phyloP scores from a whole-genome alignment of 306 rosid genomes.

The Fragaria nilgerrensis region DNA sequence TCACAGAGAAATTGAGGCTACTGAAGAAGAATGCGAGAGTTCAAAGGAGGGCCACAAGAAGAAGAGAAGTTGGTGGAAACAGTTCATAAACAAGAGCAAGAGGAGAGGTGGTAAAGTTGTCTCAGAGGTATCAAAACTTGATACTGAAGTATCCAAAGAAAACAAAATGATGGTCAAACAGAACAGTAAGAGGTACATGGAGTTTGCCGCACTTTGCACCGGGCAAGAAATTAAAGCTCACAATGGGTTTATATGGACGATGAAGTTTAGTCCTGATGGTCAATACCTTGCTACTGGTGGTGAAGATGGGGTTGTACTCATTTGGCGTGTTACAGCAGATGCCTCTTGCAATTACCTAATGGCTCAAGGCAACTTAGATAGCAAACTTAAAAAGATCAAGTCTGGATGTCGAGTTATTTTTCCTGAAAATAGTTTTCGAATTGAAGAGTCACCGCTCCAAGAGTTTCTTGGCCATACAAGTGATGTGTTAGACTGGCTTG shows the following conservation, averaged over 20 bases:
- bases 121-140: conserved; percentile 27
- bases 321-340: conserved; percentile 57
- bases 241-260: conserved; percentile 69
- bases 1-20: conserved; percentile 29
- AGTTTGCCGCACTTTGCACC: conserved; percentile 56
- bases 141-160: conserved; percentile 8
- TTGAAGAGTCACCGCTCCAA: conserved; percentile 65
- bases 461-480: conserved; percentile 70
- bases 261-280: conserved; percentile 90
- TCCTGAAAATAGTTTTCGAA: conserved; percentile 66
- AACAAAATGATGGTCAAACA: conserved; percentile 44
- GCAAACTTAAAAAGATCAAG: conserved; percentile 36
- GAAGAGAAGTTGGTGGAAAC: conserved; percentile 58
- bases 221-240: conserved; percentile 84
- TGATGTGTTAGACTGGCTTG: conserved; percentile 90
- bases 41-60: conserved; percentile 32
- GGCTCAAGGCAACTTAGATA: conserved; percentile 27
- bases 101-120: conserved; percentile 20
- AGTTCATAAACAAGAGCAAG: conserved; percentile 33
- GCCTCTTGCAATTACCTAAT: conserved; percentile 36
- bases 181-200: conserved; percentile 57
- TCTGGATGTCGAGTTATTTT: conserved; percentile 41
- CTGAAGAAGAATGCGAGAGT: conserved; percentile 27
- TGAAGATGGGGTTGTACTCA: conserved; percentile 79
- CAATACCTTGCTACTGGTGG: conserved; percentile 87